Conservation (phyloP, 306 rosid species). For the Cercis canadensis region DNA sequence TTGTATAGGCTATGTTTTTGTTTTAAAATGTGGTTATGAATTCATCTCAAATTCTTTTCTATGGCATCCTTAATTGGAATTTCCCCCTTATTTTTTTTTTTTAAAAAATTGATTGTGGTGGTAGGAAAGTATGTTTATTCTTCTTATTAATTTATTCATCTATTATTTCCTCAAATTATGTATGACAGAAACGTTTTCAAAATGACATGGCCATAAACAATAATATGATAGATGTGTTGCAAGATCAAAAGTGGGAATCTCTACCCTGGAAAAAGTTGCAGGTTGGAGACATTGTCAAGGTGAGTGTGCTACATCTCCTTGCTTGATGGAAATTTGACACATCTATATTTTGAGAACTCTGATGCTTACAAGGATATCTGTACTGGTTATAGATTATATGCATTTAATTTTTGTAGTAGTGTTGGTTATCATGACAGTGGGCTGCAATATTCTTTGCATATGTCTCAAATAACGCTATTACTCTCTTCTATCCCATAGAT, state of each 20-base stretch:
- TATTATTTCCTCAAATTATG: slow-evolving; percentile 36
- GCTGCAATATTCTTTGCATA: slow-evolving; percentile 16
- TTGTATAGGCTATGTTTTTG: slow-evolving; percentile 21
- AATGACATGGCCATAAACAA: slow-evolving; percentile 86
- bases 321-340: slow-evolving; percentile 30
- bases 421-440: slow-evolving; percentile 25
- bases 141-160: slow-evolving; percentile 23
- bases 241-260: slow-evolving; percentile 80
- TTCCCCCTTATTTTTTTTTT: background rate
- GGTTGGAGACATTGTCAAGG: slow-evolving; percentile 90
- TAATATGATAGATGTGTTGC: slow-evolving; percentile 69
- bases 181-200: slow-evolving; percentile 88
- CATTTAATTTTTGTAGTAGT: slow-evolving; percentile 13
- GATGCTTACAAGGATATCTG: background rate
- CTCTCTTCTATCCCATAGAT: slow-evolving; percentile 4
- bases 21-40: slow-evolving; percentile 23
- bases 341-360: slow-evolving; percentile 17
- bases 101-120: background rate
- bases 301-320: slow-evolving; percentile 46
- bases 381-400: slow-evolving; percentile 11
- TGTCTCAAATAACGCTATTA: slow-evolving; percentile 20
- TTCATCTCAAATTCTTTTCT: background rate
- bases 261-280: slow-evolving; percentile 90
- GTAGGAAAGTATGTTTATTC: slow-evolving; percentile 14
- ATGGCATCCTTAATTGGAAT: slow-evolving; percentile 22